A percentile compares a stretch with the other conserved stretches of the same genome.
These are phyloP conservation scores for Exophiala xenobiotica DNA, from an alignment of 2,329 filamentous ascomycete species.

Conservation along the genomic window DNA sequence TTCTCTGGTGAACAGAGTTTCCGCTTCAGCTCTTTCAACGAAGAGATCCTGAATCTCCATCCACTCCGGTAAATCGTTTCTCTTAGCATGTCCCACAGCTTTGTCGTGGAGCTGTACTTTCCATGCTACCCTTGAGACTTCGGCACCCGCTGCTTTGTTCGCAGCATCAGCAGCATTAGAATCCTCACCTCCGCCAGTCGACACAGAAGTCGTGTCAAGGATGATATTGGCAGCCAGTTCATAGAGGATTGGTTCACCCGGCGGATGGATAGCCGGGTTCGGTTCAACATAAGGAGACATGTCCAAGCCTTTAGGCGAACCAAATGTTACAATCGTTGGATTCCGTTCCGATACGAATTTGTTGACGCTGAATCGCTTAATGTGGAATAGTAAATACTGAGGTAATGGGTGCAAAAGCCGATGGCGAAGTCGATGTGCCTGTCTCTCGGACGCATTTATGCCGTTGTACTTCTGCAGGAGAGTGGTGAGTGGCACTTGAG, in stretches of 20 bases:
- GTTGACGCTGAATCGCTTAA: conserved; percentile 95
- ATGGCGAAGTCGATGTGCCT: conserved; percentile 84
- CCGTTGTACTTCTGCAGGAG: conserved; percentile 94
- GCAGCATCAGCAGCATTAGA: conserved; percentile 39
- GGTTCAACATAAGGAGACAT: conserved; percentile 90
- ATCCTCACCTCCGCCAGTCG: conserved; percentile 58
- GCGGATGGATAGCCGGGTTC: conserved; percentile 67
- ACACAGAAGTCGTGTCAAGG: conserved; percentile 47
- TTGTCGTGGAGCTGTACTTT: conserved; percentile 86
- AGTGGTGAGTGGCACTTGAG: conserved; percentile 68
- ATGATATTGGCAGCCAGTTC: conserved; percentile 94
- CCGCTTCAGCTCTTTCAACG: conserved; percentile 83
- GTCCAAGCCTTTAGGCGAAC: conserved; percentile 77
- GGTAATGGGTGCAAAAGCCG: conserved; percentile 86
- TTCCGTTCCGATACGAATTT: conserved; percentile 96
- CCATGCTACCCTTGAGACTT: conserved; percentile 91
- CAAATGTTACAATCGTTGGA: conserved; percentile 96
- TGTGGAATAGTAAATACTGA: conserved; percentile 87
- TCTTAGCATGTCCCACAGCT: conserved; percentile 38
- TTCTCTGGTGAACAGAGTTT: conserved; percentile 89
- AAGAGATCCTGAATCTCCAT: conserved; percentile 90
- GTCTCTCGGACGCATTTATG: conserved; percentile 78
- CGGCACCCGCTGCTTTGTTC: conserved; percentile 71
- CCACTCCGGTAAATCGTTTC: conserved; percentile 68
- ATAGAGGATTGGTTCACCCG: conserved; percentile 84